These are phyloP conservation scores for Lipomyces chichibuensis DNA, from an alignment of 805 yeast species.

Conservation along the genomic window DNA sequence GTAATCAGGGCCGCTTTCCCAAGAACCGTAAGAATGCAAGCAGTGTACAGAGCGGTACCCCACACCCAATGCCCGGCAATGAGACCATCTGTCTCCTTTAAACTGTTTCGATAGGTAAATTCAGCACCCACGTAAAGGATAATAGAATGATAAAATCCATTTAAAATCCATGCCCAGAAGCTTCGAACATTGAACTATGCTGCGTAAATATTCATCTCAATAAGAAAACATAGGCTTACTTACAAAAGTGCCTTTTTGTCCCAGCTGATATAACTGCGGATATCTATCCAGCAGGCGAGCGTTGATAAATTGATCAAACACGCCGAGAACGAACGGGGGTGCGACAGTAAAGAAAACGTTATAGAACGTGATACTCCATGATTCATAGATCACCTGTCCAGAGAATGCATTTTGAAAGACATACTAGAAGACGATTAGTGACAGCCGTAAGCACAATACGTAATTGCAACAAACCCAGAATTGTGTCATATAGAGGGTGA, in stretches of 20 bases:
- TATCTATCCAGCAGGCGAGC: conserved; percentile 87
- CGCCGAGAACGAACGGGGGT: conserved; percentile 96
- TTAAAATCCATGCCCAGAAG: conserved; percentile 96
- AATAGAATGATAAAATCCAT: conserved; percentile 93
- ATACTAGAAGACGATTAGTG: conserved; percentile 44
- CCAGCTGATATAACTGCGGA: conserved; percentile 89
- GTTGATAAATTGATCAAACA: conserved; percentile 93
- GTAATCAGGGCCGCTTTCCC: conserved; percentile 95
- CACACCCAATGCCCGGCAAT: conserved; percentile 89
- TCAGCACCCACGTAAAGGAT: conserved; percentile 74
- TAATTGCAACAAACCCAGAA: conserved; percentile 62
- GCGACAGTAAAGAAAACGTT: conserved; percentile 91
- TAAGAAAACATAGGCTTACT: background rate
- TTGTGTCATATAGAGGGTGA: conserved; percentile 95
- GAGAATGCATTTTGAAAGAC: conserved; percentile 90
- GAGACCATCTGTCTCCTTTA: conserved; percentile 63
- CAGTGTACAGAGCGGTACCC: conserved; percentile 88
- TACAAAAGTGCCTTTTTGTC: conserved; percentile 77
- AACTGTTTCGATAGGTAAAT: conserved; percentile 69
- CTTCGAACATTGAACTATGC: conserved; percentile 73
- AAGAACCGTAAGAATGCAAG: conserved; percentile 83
- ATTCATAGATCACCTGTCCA: conserved; percentile 94
- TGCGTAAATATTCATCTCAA: background rate
- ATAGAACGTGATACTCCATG: conserved; percentile 96
- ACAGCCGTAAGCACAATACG: background rate